phyloP scores from a whole-genome alignment of 2,329 filamentous ascomycete genomes.

The Colletotrichum horii region DNA sequence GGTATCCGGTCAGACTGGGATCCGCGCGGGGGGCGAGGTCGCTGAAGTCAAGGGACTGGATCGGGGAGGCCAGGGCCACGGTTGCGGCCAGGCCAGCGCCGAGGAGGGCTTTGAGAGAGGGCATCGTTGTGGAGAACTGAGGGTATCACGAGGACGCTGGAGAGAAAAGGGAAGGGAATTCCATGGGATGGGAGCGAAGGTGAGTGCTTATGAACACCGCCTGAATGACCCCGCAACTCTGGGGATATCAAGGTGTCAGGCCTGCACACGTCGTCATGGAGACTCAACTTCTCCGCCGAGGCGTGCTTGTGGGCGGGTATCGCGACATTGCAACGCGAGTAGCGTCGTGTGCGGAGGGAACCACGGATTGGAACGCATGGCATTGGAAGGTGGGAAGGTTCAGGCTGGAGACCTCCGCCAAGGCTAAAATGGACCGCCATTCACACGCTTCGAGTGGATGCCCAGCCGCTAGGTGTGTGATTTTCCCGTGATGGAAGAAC shows the following conservation, averaged over 20 bases:
- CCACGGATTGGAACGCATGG: not conserved
- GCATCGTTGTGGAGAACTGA: not conserved
- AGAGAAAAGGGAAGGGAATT: not conserved
- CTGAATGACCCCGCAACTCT: not conserved
- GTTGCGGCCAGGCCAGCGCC: slow-evolving; percentile 3
- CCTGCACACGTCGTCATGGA: not conserved
- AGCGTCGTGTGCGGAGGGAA: not conserved
- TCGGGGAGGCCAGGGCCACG: not conserved
- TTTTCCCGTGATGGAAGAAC: slow-evolving; percentile 11
- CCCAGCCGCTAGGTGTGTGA: not conserved
- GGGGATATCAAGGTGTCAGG: not conserved
- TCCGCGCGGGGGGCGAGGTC: slow-evolving; percentile 36
- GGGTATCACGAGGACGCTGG: not conserved
- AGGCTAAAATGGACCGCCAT: not conserved
- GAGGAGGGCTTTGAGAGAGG: not conserved
- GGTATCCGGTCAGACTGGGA: slow-evolving; percentile 51
- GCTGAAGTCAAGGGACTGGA: slow-evolving; percentile 27
- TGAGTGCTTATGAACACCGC: not conserved
- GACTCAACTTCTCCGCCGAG: not conserved
- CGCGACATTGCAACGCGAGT: not conserved
- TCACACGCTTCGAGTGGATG: not conserved
- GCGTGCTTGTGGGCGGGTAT: not conserved
- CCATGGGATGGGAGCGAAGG: not conserved
- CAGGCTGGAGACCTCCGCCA: not conserved
- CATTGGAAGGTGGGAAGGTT: not conserved